Evolutionary conservation across 2,329 filamentous ascomycete species (phyloP).

Genomic region (Kalmusia sp.): DNA sequence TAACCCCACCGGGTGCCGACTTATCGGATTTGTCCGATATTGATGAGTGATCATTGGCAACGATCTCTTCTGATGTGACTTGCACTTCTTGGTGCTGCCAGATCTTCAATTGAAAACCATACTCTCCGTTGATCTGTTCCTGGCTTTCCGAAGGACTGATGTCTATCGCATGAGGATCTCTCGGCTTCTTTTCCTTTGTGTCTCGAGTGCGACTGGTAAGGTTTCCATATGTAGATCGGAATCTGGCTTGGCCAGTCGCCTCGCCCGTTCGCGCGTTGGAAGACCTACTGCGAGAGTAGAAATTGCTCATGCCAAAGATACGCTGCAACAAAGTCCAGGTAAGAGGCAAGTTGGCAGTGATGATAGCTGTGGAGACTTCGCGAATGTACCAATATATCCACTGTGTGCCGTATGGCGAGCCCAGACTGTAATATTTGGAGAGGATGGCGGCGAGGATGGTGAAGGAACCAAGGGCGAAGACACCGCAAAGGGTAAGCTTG

Average conservation of each 20-base stretch:
- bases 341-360: slow-evolving; percentile 56
- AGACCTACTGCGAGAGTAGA: slow-evolving; percentile 13
- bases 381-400: slow-evolving; percentile 65
- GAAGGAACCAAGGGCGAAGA: slow-evolving; percentile 60
- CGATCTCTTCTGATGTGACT: slow-evolving; percentile 6
- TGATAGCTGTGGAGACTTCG: slow-evolving; percentile 61
- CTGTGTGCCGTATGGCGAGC: slow-evolving; percentile 56
- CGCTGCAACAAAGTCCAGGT: slow-evolving; percentile 56
- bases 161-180: slow-evolving; percentile 10
- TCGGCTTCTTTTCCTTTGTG: not conserved
- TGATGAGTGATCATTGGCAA: not conserved
- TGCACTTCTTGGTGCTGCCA: slow-evolving; percentile 9
- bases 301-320: slow-evolving; percentile 43
- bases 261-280: slow-evolving; percentile 3
- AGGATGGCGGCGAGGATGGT: slow-evolving; percentile 53
- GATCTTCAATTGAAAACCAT: slow-evolving; percentile 8
- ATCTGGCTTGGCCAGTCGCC: not conserved
- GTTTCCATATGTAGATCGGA: slow-evolving; percentile 10
- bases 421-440: slow-evolving; percentile 61
- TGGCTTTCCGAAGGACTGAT: slow-evolving; percentile 13
- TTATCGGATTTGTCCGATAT: slow-evolving; percentile 5
- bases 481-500: slow-evolving; percentile 59
- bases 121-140: slow-evolving; percentile 9
- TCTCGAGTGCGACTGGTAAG: slow-evolving; percentile 6
- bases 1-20: not conserved